A percentile compares a stretch with the other conserved stretches of the same genome.
Evolutionary conservation across 169 alveolate genomes (phyloP).

Genomic region (Plasmodium chabaudi): DNA sequence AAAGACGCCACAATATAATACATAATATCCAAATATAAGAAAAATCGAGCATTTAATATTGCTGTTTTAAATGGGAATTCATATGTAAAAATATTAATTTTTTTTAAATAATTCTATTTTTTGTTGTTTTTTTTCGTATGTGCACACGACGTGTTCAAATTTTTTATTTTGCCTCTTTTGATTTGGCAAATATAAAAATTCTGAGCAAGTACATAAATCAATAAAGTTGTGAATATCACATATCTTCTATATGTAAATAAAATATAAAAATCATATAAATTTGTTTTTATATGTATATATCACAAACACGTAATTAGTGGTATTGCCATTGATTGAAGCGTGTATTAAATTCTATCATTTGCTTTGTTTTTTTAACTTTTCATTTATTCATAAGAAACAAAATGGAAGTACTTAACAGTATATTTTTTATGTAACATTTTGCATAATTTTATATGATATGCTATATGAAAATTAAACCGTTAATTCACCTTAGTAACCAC

Average conservation of each 20-base stretch:
- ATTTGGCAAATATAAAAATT: constrained; percentile 14
- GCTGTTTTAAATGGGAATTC: neutral
- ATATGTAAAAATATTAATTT: constrained; percentile 1
- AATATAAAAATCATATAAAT: neutral
- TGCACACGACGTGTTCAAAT: constrained; percentile 56
- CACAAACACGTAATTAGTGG: neutral
- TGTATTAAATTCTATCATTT: no score
- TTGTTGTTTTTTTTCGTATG: neutral
- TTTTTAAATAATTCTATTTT: no score
- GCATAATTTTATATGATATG: constrained; percentile 11
- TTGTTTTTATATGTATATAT: constrained; percentile 14
- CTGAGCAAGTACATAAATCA: neutral
- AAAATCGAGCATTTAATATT: neutral
- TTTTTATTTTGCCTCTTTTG: constrained; percentile 8
- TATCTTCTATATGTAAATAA: constrained; percentile 10
- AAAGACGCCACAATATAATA: neutral
- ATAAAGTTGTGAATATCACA: constrained; percentile 15
- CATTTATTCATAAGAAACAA: neutral
- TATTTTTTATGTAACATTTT: neutral
- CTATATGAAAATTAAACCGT: constrained; percentile 9
- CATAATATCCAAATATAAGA: neutral
- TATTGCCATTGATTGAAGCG: no score
- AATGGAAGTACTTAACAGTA: constrained; percentile 8
- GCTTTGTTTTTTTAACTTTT: no score
- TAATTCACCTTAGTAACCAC: constrained; percentile 1